These are phyloP conservation scores for Orbilia ellipsospora DNA, from an alignment of 2,329 filamentous ascomycete genomes.

Conservation along the genomic window DNA sequence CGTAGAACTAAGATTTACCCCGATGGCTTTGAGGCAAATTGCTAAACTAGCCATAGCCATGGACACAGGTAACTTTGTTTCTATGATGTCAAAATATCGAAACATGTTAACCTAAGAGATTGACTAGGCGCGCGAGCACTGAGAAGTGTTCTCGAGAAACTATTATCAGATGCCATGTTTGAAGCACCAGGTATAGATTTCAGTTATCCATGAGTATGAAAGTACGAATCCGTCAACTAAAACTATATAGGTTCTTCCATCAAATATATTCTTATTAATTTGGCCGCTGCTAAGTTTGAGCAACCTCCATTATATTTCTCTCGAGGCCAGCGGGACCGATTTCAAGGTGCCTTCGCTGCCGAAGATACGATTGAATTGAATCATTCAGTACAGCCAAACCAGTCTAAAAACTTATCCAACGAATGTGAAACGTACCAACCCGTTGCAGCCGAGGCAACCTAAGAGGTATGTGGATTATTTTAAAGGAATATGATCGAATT, in stretches of 20 bases:
- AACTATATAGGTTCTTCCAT: constrained; percentile 65
- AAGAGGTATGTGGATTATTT: too few relatives aligned
- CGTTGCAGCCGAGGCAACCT: not conserved
- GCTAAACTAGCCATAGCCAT: constrained; percentile 75
- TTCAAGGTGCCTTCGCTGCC: constrained; percentile 66
- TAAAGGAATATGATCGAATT: too few relatives aligned
- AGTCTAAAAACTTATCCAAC: not conserved
- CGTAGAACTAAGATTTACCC: constrained; percentile 83
- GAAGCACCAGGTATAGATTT: constrained; percentile 70
- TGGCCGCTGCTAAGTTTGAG: constrained; percentile 66
- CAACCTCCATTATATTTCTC: constrained; percentile 67
- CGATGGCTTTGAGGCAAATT: constrained; percentile 80
- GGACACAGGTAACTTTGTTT: constrained; percentile 72
- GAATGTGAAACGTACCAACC: not conserved
- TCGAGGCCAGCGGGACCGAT: constrained; percentile 66
- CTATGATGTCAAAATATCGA: not conserved
- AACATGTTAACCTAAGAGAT: not conserved
- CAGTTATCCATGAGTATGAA: too few relatives aligned
- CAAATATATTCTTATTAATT: constrained; percentile 68
- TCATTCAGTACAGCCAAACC: not conserved
- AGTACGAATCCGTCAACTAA: not conserved
- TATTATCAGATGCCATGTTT: constrained; percentile 83
- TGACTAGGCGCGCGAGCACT: constrained; percentile 71
- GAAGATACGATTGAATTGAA: constrained; percentile 65
- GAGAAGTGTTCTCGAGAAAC: constrained; percentile 82